Conservation (phyloP, 495 filamentous ascomycete genomes). For the Glonium stellatum region DNA sequence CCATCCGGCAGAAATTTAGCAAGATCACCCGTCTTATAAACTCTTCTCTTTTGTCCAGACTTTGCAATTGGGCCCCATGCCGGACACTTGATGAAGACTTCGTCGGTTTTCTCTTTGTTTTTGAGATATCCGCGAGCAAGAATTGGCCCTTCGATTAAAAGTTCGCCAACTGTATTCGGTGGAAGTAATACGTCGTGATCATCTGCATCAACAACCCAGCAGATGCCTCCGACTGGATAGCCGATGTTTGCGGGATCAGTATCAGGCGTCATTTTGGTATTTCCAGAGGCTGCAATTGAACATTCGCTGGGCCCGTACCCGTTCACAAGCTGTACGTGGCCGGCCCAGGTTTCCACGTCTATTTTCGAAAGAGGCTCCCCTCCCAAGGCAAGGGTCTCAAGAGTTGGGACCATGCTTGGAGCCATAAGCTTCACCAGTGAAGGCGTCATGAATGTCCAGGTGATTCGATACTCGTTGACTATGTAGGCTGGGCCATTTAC, state of each 20-base stretch:
- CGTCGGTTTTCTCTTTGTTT: conserved; percentile 12
- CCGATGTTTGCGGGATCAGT: conserved; percentile 21
- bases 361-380: conserved; percentile 23
- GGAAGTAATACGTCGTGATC: conserved; percentile 18
- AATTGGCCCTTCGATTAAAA: conserved; percentile 29
- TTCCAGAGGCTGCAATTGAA: conserved; percentile 11
- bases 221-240: conserved; percentile 12
- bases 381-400: conserved; percentile 25
- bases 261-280: conserved; percentile 10
- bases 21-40: conserved; percentile 33
- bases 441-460: conserved; percentile 50
- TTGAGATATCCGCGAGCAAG: conserved; percentile 21
- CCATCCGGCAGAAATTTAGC: conserved; percentile 27
- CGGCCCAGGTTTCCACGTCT: conserved; percentile 20
- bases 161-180: conserved; percentile 17
- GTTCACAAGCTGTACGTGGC: conserved; percentile 19
- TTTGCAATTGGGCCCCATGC: conserved; percentile 31
- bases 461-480: conserved; percentile 44
- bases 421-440: conserved; percentile 35
- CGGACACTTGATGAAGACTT: conserved; percentile 29
- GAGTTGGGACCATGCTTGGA: conserved; percentile 17
- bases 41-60: conserved; percentile 15
- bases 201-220: conserved; percentile 21
- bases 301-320: conserved; percentile 26
- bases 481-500: conserved; percentile 43